Evolutionary conservation across 305 asterid species (phyloP), one percentile per base, ranked within the genome.

Genomic region (Fraxinus angustifolia): DNA sequence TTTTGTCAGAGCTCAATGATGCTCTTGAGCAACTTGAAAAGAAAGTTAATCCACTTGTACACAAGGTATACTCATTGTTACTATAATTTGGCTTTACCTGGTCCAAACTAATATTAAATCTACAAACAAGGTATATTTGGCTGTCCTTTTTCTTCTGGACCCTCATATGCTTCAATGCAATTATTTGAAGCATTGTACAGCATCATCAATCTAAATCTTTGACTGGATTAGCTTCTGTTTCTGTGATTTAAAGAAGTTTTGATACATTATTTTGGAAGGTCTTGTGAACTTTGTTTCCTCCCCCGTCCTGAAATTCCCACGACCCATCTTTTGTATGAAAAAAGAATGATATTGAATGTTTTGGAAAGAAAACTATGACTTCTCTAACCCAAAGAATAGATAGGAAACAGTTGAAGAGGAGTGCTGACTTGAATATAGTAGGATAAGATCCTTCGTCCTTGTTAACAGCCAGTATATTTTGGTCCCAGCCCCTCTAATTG

Each of bases 1-100:
- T 92, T 83, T 85, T 95, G 83, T 87, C 97, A n/a, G 98, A 92
- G 90, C 93, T 95, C 79, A 89, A 91, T 80, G 95, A 90, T 78
- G 86, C 97, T 67, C 87, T 88, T 70, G 91, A 90, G 82, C 87
- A 92, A 81, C 98, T 92, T 80, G 96, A 95, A 84, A 89, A 88
- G 88, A 91, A 89, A 85, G 97, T 95, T 87, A 90, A 88, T 87
- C 99, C 97, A 70, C 89, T 92, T 21, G 86, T 92, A 14, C 86
- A 85, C 80, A 91, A 90, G 97, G 99, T 95, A 88, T 83, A 67
- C 40, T 81, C 33, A 23, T 81, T 33, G 68, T 34, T 74, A 3
- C 23, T 75, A 2, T 16, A 10, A 31, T 34, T 14, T 58, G 12
- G 23, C 67, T 58, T 38, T 56, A 36, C 45, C 67, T 33, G 17